These are phyloP conservation scores for Termitomyces sp. DNA, from an alignment of 768 basidiomycete species.

Conservation along the genomic window DNA sequence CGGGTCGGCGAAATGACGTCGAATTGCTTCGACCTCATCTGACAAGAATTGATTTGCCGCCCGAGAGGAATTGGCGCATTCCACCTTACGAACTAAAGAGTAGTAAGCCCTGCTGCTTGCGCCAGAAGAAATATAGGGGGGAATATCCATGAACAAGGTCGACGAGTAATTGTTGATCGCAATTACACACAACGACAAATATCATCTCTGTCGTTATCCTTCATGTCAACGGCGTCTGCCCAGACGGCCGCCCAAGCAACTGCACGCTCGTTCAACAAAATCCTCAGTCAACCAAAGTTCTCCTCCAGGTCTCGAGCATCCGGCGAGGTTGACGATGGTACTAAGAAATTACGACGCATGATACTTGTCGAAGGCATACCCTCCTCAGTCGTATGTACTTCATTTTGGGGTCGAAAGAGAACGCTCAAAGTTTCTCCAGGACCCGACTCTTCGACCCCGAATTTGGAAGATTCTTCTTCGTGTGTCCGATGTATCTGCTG, in stretches of 20 bases:
- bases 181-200: conserved; percentile 6
- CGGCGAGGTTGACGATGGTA: conserved; percentile 64
- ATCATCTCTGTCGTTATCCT: not conserved
- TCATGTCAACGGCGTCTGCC: conserved; percentile 8
- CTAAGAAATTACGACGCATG: conserved; percentile 81
- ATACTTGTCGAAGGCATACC: conserved; percentile 92
- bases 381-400: conserved; percentile 55
- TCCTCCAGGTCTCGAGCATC: conserved; percentile 60
- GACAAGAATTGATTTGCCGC: conserved; percentile 58
- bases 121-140: conserved; percentile 75
- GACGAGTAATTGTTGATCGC: not conserved
- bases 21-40: conserved; percentile 53
- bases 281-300: conserved; percentile 64
- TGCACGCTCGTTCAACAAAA: conserved; percentile 77
- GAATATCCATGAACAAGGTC: conserved; percentile 53
- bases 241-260: conserved; percentile 26
- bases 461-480: conserved; percentile 94
- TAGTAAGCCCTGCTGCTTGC: conserved; percentile 75
- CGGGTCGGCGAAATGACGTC: conserved; percentile 45
- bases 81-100: conserved; percentile 66
- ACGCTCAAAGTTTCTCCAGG: conserved; percentile 30
- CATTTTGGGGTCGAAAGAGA: not conserved
- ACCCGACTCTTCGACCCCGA: conserved; percentile 77
- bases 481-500: conserved; percentile 73
- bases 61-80: conserved; percentile 51